These are phyloP conservation scores for Cercophora samala DNA, from an alignment of 495 filamentous ascomycete species.

Conservation along the genomic window DNA sequence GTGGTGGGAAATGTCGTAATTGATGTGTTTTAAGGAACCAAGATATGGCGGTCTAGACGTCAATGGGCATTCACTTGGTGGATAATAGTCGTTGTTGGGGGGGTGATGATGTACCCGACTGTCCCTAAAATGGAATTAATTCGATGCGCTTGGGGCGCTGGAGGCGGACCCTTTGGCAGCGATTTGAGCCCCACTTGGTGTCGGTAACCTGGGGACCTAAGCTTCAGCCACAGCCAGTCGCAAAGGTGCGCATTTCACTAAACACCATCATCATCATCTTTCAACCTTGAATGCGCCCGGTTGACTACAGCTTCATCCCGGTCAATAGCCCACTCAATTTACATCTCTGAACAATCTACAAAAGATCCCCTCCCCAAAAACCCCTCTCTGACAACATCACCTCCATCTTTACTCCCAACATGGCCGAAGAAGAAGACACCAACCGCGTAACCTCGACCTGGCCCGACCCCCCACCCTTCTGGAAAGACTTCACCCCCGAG, in stretches of 20 bases:
- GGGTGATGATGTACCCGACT: neutral
- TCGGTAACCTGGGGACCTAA: conserved; percentile 10
- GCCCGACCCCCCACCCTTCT: conserved; percentile 86
- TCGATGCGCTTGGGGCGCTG: neutral
- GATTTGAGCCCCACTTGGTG: conserved; percentile 5
- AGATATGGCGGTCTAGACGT: neutral
- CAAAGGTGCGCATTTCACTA: neutral
- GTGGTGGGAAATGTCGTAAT: neutral
- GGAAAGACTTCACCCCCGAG: conserved; percentile 77
- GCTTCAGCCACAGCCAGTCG: conserved; percentile 22
- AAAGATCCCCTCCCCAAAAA: neutral
- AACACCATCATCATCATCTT: neutral
- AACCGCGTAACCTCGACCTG: conserved; percentile 45
- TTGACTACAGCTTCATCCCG: neutral
- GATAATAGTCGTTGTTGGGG: neutral
- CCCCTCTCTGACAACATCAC: too few species aligned
- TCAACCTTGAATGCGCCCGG: neutral
- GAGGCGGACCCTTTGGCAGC: neutral
- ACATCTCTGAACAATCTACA: neutral
- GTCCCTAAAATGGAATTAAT: neutral
- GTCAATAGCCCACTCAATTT: neutral
- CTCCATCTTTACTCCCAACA: conserved; percentile 14
- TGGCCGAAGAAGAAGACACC: conserved; percentile 41
- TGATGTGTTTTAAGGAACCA: neutral
- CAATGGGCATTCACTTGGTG: neutral